Percentiles rank a stretch among this genome's conserved stretches.
phyloP scores from a whole-genome alignment of 2,329 filamentous ascomycete genomes.

The Botrytis byssoidea region DNA sequence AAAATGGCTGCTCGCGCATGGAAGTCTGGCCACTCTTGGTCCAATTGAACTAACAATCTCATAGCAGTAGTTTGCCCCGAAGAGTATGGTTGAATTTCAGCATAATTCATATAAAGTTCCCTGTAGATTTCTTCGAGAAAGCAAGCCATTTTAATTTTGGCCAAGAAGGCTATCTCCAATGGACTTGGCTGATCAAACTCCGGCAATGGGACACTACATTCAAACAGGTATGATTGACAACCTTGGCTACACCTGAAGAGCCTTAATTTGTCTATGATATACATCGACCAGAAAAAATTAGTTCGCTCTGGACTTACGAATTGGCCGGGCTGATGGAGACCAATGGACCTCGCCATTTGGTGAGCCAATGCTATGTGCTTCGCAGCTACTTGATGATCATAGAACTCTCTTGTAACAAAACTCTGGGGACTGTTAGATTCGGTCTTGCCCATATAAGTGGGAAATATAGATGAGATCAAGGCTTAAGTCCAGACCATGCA shows the following conservation, averaged over 20 bases:
- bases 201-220: neutral
- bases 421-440: neutral
- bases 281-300: constrained; percentile 2
- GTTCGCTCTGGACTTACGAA: neutral
- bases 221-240: neutral
- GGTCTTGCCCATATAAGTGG: neutral
- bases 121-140: neutral
- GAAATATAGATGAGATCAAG: neutral
- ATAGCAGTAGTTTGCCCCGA: neutral
- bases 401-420: neutral
- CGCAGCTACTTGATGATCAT: neutral
- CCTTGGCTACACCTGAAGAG: neutral
- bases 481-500: too few relatives aligned
- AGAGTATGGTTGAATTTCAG: neutral
- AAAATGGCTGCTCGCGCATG: neutral
- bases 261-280: neutral
- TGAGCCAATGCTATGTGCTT: neutral
- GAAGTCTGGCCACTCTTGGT: neutral
- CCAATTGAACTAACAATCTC: neutral
- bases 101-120: neutral
- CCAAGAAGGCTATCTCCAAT: neutral
- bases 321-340: neutral
- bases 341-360: neutral
- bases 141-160: neutral
- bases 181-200: neutral